A percentile compares a stretch with the other conserved stretches of the same genome.
These are phyloP conservation scores for Cenchrus fungigraminus DNA, from an alignment of 176 grass and related monocot genomes.

Conservation along the genomic window DNA sequence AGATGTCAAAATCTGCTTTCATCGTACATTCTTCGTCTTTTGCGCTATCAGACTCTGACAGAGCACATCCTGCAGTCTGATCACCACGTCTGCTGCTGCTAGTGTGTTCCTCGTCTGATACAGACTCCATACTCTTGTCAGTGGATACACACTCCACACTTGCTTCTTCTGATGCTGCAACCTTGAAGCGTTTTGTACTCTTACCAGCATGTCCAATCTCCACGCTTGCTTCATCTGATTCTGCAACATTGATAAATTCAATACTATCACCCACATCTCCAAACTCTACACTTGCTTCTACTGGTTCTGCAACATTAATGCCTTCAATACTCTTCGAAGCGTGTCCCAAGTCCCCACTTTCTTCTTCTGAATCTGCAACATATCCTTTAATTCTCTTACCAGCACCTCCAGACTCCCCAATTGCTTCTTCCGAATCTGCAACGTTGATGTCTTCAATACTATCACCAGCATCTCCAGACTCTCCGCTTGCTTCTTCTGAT, in stretches of 20 bases:
- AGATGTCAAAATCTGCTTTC: slow-evolving; percentile 12
- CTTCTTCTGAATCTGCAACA: not conserved
- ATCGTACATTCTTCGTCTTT: not conserved
- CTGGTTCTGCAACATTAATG: not conserved
- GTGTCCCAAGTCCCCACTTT: not conserved
- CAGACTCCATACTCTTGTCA: not conserved
- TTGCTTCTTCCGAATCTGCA: slow-evolving; percentile 1
- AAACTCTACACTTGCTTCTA: slow-evolving; percentile 12
- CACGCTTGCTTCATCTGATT: not conserved
- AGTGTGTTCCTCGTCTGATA: slow-evolving; percentile 1
- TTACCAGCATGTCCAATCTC: not conserved
- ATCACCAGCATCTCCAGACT: not conserved
- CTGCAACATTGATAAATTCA: not conserved
- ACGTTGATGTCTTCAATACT: not conserved
- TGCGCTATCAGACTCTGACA: slow-evolving; percentile 22
- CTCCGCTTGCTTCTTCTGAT: slow-evolving; percentile 2
- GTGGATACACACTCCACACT: not conserved
- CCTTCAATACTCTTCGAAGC: not conserved
- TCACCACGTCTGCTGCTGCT: slow-evolving; percentile 7
- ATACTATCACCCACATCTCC: not conserved
- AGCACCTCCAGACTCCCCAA: not conserved
- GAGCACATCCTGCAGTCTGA: not conserved
- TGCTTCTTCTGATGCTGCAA: not conserved
- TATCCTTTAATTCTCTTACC: not conserved
- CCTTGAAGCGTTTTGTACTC: not conserved